These are phyloP conservation scores for Candida pseudoglaebosa DNA, from an alignment of 805 yeast genomes.

Conservation along the genomic window DNA sequence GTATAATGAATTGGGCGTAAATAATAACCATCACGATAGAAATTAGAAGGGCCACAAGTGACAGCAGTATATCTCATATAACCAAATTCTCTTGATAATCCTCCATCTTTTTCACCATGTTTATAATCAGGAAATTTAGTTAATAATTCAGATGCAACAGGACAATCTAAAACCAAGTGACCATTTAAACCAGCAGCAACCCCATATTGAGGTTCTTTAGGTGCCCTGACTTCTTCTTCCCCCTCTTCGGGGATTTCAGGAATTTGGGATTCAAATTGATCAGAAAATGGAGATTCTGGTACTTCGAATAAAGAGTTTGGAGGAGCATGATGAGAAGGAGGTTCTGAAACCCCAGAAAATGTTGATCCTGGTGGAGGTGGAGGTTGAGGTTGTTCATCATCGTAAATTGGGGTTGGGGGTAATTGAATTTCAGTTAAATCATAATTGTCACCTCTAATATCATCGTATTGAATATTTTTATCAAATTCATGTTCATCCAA, in stretches of 20 bases:
- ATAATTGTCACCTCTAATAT: conserved; percentile 40
- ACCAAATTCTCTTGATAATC: conserved; percentile 50
- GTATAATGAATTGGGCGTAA: conserved; percentile 55
- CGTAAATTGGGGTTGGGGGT: conserved; percentile 18
- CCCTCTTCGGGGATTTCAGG: conserved; percentile 29
- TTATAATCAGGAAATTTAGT: conserved; percentile 39
- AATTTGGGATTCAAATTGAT: conserved; percentile 16
- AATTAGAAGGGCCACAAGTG: conserved; percentile 66
- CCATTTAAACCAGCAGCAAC: conserved; percentile 38
- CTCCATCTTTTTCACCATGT: conserved; percentile 32
- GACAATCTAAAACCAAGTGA: conserved; percentile 45
- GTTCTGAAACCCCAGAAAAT: conserved; percentile 16
- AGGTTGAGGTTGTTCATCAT: conserved; percentile 4
- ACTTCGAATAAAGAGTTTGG: conserved; percentile 8
- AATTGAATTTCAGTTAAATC: conserved; percentile 31
- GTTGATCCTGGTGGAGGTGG: conserved; percentile 18
- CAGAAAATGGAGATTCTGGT: conserved; percentile 27
- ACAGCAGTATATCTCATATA: conserved; percentile 63
- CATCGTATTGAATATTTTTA: conserved; percentile 33
- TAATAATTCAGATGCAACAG: conserved; percentile 41
- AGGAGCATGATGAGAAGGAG: conserved; percentile 4
- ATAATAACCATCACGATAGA: conserved; percentile 51
- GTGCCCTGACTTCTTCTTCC: conserved; percentile 28
- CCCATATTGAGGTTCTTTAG: conserved; percentile 32
- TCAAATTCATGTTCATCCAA: conserved; percentile 38